These are phyloP conservation scores for Metschnikowia continentalis DNA, from an alignment of 805 yeast genomes.

Conservation along the genomic window DNA sequence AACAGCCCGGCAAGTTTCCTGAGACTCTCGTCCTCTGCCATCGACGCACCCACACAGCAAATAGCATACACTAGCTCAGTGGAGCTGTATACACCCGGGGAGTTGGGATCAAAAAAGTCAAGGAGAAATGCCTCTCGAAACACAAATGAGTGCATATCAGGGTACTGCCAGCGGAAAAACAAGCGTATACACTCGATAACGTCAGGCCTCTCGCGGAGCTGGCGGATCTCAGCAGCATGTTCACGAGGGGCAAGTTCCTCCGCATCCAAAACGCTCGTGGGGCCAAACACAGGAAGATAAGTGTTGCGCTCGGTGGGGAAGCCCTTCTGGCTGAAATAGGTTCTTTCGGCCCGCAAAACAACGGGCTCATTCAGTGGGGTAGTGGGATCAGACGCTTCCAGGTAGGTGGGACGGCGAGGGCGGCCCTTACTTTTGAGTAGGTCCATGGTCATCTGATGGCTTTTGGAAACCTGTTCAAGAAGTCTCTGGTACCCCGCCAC, in stretches of 20 bases:
- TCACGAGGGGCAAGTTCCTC: constrained; percentile 9
- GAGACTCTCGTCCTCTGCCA: constrained; percentile 5
- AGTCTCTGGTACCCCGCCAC: constrained; percentile 4
- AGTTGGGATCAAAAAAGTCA: constrained; percentile 12
- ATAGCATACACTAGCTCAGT: constrained; percentile 12
- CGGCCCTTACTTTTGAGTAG: background rate
- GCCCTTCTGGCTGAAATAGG: constrained; percentile 6
- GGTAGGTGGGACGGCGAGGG: background rate
- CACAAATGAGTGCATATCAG: constrained; percentile 15
- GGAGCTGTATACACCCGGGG: constrained; percentile 9
- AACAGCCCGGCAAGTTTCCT: constrained; percentile 4
- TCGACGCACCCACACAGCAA: constrained; percentile 12
- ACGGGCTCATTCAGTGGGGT: background rate
- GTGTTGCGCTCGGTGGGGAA: constrained; percentile 5
- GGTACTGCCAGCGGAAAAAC: constrained; percentile 16
- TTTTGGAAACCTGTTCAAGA: constrained; percentile 1
- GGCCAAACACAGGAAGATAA: constrained; percentile 11
- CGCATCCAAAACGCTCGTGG: constrained; percentile 13
- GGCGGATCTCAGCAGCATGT: constrained; percentile 3
- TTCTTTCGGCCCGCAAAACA: constrained; percentile 5
- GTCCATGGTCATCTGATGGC: background rate
- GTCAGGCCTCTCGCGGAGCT: constrained; percentile 7
- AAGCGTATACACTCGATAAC: constrained; percentile 10
- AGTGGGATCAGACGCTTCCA: background rate
- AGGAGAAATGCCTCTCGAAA: constrained; percentile 15